Conservation (phyloP, 148 eudicot species). For the Vaccinium corymbosum region DNA sequence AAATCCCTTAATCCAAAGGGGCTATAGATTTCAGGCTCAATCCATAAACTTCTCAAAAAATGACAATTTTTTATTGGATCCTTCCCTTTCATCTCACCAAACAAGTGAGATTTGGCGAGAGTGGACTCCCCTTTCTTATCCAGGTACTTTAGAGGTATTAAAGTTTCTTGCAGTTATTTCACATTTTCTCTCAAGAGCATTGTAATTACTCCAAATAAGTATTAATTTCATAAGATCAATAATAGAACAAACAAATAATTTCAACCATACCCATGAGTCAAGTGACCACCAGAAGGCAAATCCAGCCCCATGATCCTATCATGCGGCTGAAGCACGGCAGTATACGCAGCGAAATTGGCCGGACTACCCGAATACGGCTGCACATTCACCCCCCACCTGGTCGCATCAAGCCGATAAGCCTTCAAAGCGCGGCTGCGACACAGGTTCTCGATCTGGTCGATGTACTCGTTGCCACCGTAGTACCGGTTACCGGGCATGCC, state of each 20-base stretch:
- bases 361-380: conserved; percentile 80
- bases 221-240: no score
- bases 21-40: no score
- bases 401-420: conserved; percentile 54
- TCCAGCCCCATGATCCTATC: conserved; percentile 89
- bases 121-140: no score
- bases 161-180: no score
- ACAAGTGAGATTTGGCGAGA: no score
- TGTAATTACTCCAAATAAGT: no score
- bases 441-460: conserved; percentile 73
- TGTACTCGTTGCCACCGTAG: conserved; percentile 81
- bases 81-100: background rate
- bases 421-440: conserved; percentile 61
- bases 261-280: conserved; percentile 56
- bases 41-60: no score
- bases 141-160: no score
- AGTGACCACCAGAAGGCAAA: conserved; percentile 84
- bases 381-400: conserved; percentile 88
- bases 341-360: conserved; percentile 84
- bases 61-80: background rate
- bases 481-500: conserved; percentile 90
- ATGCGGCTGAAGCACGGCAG: conserved; percentile 78
- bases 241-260: background rate
- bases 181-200: no score
- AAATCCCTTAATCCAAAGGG: no score